phyloP scores from a whole-genome alignment of 225 moss, liverwort and hornwort genomes.

The Sphagnum tenellum region DNA sequence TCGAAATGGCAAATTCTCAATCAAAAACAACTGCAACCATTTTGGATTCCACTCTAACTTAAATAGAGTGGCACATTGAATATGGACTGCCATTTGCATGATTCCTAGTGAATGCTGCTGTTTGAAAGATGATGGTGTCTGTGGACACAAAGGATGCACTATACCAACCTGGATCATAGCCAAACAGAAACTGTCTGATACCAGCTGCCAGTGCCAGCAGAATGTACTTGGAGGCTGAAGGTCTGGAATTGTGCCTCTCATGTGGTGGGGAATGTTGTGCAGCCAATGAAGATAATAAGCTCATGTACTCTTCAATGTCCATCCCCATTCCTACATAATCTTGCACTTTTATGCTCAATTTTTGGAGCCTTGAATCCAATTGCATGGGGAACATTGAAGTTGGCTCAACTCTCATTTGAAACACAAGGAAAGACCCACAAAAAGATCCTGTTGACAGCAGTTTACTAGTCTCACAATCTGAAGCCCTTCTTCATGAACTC shows the following conservation, averaged over 20 bases:
- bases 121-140: too few relatives aligned
- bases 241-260: not conserved
- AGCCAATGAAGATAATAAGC: too few relatives aligned
- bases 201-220: constrained; percentile 33
- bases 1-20: not conserved
- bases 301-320: too few relatives aligned
- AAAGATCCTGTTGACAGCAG: too few relatives aligned
- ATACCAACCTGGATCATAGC: constrained; percentile 34
- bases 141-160: not conserved
- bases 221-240: constrained; percentile 22
- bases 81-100: not conserved
- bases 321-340: too few relatives aligned
- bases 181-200: constrained; percentile 34
- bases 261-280: not conserved
- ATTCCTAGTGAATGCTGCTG: not conserved
- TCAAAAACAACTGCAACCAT: not conserved
- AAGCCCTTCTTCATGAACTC: too few relatives aligned
- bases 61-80: not conserved
- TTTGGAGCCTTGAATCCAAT: too few relatives aligned
- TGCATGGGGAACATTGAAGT: too few relatives aligned
- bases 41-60: not conserved
- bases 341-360: too few relatives aligned
- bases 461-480: too few relatives aligned
- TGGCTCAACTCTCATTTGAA: too few relatives aligned
- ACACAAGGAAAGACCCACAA: too few relatives aligned